Base-by-base conservation (phyloP, 148 eudicot species). In the Chenopodium album region DNA sequence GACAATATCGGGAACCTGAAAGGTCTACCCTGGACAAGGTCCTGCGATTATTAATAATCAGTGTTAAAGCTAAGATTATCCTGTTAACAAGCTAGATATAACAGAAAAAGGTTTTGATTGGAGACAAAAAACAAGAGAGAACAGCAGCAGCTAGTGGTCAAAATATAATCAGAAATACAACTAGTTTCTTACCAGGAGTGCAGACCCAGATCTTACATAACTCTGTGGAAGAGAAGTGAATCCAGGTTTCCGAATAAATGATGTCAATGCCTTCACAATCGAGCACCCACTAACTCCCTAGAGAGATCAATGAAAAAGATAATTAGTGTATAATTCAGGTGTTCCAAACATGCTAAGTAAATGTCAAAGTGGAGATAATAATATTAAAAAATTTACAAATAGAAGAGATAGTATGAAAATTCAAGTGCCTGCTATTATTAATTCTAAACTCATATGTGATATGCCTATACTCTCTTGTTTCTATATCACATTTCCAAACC, bases 201-300 rank as follows among this genome's bases (percentile, higher is more conserved):
- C 82, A 68, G 88, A 85, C 59, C 98, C 99, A 84, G 98, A 94
- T 85, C 76, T 91, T 67, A 89, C 86, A 80, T 90, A 94, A 72
- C 78, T 76, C 72, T 86, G 94, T 0, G 98, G 98, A 83, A 94
- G 89, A 84, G 91, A 65, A 85, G 90, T 80, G 70, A 86, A 89
- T 60, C 86, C 89, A 76, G 94, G 90, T 82, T 88, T 87, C 41
- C 90, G 91, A 71, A 91, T 60, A 84, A 89, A 87, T 76, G 91
- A 82, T 67, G 92, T 84, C 87, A 94, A 72, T 9, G 90, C 87
- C 82, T 82, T 85, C 54, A 89, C 62, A 77, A 97, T 85, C 63
- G 91, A 87, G 78, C 90, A 80, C 19, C 98, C 97, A 84, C 93
- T 79, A 76, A 92, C 86, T 76, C 88, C 97, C 99, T 97, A 84